Evolutionary conservation across 768 basidiomycete genomes (phyloP), one percentile per base, ranked within the genome.

Genomic region (Mycena pura): DNA sequence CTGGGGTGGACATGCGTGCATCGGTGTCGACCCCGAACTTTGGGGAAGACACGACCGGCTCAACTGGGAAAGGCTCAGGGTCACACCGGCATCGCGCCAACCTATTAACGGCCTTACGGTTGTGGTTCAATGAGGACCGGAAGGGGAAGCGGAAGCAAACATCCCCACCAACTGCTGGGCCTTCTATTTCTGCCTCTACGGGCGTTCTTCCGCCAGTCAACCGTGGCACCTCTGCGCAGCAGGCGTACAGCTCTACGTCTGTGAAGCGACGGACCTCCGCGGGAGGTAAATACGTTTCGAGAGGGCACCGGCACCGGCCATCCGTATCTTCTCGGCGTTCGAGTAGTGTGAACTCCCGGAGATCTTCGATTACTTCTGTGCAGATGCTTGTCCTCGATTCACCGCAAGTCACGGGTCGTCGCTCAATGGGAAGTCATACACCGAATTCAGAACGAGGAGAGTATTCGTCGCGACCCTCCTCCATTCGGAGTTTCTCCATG

Each of bases 91-190:
- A 91, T 71, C 82, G 91, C 32, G 91, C 92, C 8, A 94, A 91
- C 70, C 72, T 99, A 27, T 77, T 98, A 47, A 88, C 90, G 3
- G 86, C 93, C 6, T 94, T 99, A 76, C 85, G 93, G 43, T 82
- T 89, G 62, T 95, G 96, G 93, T 96, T 98, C 76, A 86, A 94
- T 60, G 95, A 97, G 62, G 95, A 95, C 64, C 82, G 84, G 65
- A 95, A 93, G 71, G 89, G 93, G 5, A 96, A 96, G 77, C 84
- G 91, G 50, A 92, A 91, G 73, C 87, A 86, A 40, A 48, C 65
- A 19, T 64, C 74, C 3, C 58, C 72, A 13, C 47, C 73, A 45
- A 60, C 61, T 1, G 68, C 73, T 28, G 67, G 75, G 27, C 69
- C 75, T 25, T 68, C 74, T 58, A 63, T 70, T 14, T 68, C 68